phyloP scores from a whole-genome alignment of 495 filamentous ascomycete genomes.

The Lentithecium fluviatile region DNA sequence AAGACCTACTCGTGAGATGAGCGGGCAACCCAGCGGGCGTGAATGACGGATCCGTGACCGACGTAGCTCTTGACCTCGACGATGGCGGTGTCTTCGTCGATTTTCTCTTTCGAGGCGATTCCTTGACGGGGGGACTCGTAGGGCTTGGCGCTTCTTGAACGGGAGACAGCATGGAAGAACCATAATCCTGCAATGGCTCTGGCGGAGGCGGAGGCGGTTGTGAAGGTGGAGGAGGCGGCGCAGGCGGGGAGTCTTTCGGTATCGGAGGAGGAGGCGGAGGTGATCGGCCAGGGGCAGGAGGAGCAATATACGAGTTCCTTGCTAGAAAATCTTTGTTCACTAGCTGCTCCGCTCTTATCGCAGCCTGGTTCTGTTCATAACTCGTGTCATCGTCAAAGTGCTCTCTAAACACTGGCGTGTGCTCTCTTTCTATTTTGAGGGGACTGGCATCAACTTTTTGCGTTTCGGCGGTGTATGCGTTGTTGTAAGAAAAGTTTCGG shows the following conservation, averaged over 20 bases:
- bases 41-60: slow-evolving; percentile 47
- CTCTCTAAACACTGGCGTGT: slow-evolving; percentile 66
- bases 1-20: slow-evolving; percentile 83
- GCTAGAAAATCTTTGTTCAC: slow-evolving; percentile 40
- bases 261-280: slow-evolving; percentile 36
- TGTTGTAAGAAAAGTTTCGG: slow-evolving; percentile 51
- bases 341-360: slow-evolving; percentile 37
- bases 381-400: slow-evolving; percentile 62
- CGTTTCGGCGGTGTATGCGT: slow-evolving; percentile 31
- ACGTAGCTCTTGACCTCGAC: slow-evolving; percentile 50
- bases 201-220: slow-evolving; percentile 12
- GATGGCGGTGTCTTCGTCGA: slow-evolving; percentile 42
- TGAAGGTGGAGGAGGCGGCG: slow-evolving; percentile 13
- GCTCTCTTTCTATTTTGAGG: slow-evolving; percentile 38
- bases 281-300: slow-evolving; percentile 21
- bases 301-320: slow-evolving; percentile 25
- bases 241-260: slow-evolving; percentile 29
- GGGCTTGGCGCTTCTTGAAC: slow-evolving; percentile 39
- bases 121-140: slow-evolving; percentile 41
- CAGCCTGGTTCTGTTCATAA: slow-evolving; percentile 29
- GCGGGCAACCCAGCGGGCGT: slow-evolving; percentile 34
- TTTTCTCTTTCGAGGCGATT: slow-evolving; percentile 35
- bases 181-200: not conserved
- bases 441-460: slow-evolving; percentile 34
- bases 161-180: slow-evolving; percentile 39